Base-by-base conservation (phyloP, 768 basidiomycete species). In the Lyophyllum semitale region DNA sequence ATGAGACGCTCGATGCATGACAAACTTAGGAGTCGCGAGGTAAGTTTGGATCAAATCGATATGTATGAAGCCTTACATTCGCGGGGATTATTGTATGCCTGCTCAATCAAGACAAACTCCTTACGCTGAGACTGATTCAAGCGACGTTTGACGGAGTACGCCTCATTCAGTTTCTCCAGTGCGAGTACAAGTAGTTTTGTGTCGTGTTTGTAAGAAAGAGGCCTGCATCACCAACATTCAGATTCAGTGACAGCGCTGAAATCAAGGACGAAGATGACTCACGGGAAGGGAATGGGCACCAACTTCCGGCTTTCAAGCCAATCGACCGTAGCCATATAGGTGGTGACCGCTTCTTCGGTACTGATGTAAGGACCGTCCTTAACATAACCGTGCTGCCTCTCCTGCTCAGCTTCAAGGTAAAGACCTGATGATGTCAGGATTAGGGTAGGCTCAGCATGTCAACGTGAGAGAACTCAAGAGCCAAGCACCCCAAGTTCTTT, bases 281-380 rank as follows among this genome's bases (percentile, higher is more conserved):
- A 91, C 80, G 97, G 97, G 87, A 99, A 99, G 35, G 97, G 97
- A 63, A 99, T 99, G 2, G 97, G 96, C 6, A 95, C 91, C 72
- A 98, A 98, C 71, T 98, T 98, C 64, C 96, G 84, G 64, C 90
- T 93, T 73, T 99, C 97, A 22, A 99, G 80, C 97, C 97, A 99
- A 72, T 99, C 96, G 2, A 98, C 96, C 0, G 96, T 98, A 9
- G 95, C 93, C 0, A 95, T 96, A 73, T 98, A 99, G 67, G 98
- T 95, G 3, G 97, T 97, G 20, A 98, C 96, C 49, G 96, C 97
- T 68, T 98, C 97, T 70, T 98, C 97, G 12, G 96, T 95, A 62
- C 93, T 96, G 72, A 99, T 95, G 69, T 99, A 98, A 6, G 97
- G 97, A 48, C 97, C 97, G 71, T 99, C 97, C 77, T 99, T 98